Evolutionary conservation across 169 alveolate genomes (phyloP).

Genomic region (Besnoitia besnoiti): DNA sequence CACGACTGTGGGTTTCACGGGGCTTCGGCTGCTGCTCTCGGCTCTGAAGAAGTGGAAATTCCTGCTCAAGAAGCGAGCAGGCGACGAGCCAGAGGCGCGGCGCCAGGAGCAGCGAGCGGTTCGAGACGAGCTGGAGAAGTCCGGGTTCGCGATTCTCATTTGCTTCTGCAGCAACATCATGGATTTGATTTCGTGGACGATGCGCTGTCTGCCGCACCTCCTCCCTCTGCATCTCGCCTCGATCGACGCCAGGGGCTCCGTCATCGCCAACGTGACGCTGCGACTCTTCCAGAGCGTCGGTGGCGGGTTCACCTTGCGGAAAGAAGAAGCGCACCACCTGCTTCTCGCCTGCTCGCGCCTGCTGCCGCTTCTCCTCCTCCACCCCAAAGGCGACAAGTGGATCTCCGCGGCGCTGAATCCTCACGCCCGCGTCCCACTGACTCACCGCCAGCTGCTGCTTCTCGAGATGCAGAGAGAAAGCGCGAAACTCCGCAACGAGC

Average conservation of each 20-base stretch:
- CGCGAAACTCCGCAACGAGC: background rate
- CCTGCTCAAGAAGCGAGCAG: background rate
- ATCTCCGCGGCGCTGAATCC: constrained; percentile 50
- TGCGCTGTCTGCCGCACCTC: constrained; percentile 64
- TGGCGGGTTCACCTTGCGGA: background rate
- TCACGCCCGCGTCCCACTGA: background rate
- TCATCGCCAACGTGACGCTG: constrained; percentile 57
- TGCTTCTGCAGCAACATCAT: constrained; percentile 62
- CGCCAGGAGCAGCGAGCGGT: background rate
- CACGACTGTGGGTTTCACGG: constrained; percentile 55
- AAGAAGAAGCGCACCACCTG: constrained; percentile 27
- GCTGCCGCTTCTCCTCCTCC: constrained; percentile 60
- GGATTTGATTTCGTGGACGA: constrained; percentile 60
- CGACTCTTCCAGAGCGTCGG: constrained; percentile 56
- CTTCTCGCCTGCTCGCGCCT: constrained; percentile 58
- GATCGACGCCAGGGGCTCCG: constrained; percentile 51
- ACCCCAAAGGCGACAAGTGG: constrained; percentile 63
- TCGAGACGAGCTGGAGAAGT: constrained; percentile 46
- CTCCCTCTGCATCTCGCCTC: constrained; percentile 43
- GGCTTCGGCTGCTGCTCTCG: constrained; percentile 55
- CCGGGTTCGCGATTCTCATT: constrained; percentile 30
- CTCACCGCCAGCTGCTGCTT: constrained; percentile 19
- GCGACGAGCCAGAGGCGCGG: background rate
- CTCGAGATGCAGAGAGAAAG: background rate
- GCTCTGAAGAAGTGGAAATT: constrained; percentile 31